Percentiles rank a stretch among this genome's conserved stretches.
Evolutionary conservation across 140 eudicot species (phyloP).

Genomic region (Stevia rebaudiana): DNA sequence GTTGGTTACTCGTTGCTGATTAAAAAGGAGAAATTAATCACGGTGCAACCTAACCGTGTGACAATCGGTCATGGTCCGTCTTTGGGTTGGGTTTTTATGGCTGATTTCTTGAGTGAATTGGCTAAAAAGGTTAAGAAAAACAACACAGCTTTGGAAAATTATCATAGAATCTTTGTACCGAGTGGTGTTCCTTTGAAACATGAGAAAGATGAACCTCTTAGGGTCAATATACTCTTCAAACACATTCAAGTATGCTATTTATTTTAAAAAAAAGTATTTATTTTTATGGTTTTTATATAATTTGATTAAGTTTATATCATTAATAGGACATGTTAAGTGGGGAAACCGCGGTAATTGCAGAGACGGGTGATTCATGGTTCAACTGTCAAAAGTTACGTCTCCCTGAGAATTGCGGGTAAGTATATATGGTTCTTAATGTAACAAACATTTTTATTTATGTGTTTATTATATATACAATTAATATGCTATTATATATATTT

Average conservation of each 20-base stretch:
- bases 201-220: slow-evolving; percentile 59
- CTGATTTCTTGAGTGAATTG: slow-evolving; percentile 59
- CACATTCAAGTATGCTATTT: slow-evolving; percentile 55
- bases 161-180: slow-evolving; percentile 65
- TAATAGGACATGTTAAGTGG: slow-evolving; percentile 58
- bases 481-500: not conserved
- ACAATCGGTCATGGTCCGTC: slow-evolving; percentile 71
- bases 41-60: slow-evolving; percentile 77
- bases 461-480: too few relatives aligned
- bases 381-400: slow-evolving; percentile 69
- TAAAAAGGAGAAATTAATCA: slow-evolving; percentile 59
- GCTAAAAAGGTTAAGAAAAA: slow-evolving; percentile 69
- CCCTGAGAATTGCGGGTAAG: slow-evolving; percentile 67
- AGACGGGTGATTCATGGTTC: slow-evolving; percentile 82
- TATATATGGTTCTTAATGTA: slow-evolving; percentile 11
- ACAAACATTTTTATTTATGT: too few relatives aligned
- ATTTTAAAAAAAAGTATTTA: not conserved
- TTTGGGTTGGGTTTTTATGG: slow-evolving; percentile 85
- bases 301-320: slow-evolving; percentile 17
- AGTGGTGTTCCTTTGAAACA: slow-evolving; percentile 55
- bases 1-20: slow-evolving; percentile 80
- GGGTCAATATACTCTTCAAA: slow-evolving; percentile 80
- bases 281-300: not conserved
- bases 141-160: slow-evolving; percentile 62
- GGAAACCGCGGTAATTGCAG: slow-evolving; percentile 60